Evolutionary conservation across 305 asterid genomes (phyloP).

Genomic region (Fraxinus sp.): DNA sequence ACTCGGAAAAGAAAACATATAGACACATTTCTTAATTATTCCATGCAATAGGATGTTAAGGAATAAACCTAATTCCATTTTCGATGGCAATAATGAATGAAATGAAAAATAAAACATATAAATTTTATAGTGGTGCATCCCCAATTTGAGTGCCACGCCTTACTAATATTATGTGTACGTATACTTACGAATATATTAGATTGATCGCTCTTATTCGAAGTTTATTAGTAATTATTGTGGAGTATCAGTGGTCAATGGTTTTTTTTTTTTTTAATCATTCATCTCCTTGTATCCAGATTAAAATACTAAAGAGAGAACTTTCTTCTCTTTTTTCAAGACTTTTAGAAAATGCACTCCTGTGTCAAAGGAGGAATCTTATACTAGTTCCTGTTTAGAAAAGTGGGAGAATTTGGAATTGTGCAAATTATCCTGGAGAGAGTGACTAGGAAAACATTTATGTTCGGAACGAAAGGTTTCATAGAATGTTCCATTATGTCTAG

Average conservation of each 20-base stretch:
- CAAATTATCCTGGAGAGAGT: background rate
- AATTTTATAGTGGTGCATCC: background rate
- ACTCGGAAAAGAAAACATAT: background rate
- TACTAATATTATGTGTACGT: too few relatives aligned
- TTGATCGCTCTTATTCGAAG: too few relatives aligned
- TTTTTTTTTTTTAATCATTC: too few relatives aligned
- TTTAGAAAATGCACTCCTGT: background rate
- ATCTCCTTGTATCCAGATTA: background rate
- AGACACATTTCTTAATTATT: background rate
- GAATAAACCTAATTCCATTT: background rate
- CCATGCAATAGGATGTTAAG: background rate
- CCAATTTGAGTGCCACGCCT: background rate
- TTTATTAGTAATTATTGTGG: too few relatives aligned
- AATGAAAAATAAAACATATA: background rate
- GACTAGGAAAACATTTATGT: background rate
- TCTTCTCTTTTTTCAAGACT: too few relatives aligned
- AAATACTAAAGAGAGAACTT: background rate
- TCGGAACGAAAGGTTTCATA: background rate
- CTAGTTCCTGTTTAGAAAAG: background rate
- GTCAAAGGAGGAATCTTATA: background rate
- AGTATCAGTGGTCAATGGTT: background rate
- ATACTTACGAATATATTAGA: too few relatives aligned
- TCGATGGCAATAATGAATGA: background rate
- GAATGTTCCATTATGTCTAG: background rate
- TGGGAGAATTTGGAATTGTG: background rate